These are phyloP conservation scores for Tylopilus balloui DNA, from an alignment of 768 basidiomycete genomes.

Conservation along the genomic window DNA sequence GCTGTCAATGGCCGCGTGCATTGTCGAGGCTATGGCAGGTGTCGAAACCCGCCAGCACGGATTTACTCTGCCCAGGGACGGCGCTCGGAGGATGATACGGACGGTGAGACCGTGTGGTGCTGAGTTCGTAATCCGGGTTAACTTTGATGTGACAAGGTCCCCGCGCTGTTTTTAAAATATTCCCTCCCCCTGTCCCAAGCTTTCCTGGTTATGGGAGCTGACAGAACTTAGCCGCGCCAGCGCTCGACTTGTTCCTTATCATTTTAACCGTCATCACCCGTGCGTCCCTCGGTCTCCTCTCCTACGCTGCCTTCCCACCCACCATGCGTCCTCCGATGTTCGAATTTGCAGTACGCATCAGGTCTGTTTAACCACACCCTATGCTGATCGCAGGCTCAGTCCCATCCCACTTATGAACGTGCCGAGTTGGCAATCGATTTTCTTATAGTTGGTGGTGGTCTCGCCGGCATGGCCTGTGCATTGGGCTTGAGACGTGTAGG, in stretches of 20 bases:
- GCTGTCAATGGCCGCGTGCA: no score
- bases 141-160: constrained; percentile 1
- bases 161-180: constrained; percentile 12
- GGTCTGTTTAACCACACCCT: neutral
- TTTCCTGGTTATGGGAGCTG: constrained; percentile 15
- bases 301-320: neutral
- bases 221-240: constrained; percentile 15
- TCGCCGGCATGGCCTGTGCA: constrained; percentile 55
- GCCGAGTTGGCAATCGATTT: constrained; percentile 33
- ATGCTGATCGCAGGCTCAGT: constrained; percentile 8
- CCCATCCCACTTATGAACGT: constrained; percentile 8
- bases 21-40: neutral
- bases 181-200: constrained; percentile 6
- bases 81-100: no score
- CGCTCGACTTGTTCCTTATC: no score
- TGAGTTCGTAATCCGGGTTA: constrained; percentile 10
- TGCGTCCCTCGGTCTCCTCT: neutral
- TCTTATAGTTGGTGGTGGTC: constrained; percentile 47
- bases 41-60: neutral
- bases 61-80: no score
- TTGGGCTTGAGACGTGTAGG: constrained; percentile 52
- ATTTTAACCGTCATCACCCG: neutral
- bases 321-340: constrained; percentile 11
- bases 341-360: constrained; percentile 8
- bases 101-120: constrained; percentile 5